Evolutionary conservation across 73 alveolate species (phyloP), one percentile per base, ranked within the genome.

Genomic region (Paramecium tetraurelia): DNA sequence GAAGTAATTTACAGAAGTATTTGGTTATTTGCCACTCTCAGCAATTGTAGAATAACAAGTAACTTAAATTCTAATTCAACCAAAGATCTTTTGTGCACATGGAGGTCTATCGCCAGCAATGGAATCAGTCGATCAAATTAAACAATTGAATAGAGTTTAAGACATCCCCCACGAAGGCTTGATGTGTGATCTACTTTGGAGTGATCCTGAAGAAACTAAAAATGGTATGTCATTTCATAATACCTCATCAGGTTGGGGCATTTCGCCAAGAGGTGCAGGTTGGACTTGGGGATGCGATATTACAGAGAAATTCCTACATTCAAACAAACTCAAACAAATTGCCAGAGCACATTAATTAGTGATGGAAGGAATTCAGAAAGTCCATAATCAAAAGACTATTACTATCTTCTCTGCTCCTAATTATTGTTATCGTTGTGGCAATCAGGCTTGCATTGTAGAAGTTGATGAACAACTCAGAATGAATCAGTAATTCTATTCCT

Each of bases 361-460:
- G 14, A 90, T 94, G 96, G 94, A 94, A 94, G 98, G 95, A 92
- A 53, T 89, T 77, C 77, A 92, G 27, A 84, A 94, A 63, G 89
- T 86, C 41, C 97, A 87, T 92, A 96, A 96, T 83, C 63, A 93
- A 92, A 85, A 96, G 38, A 98, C 96, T 50, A 97, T 97, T 44
- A 97, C 99, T 29, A 92, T 97, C 31, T 97, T 97, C 92, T 95
- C 98, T 31, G 99, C 99, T 21, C 99, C 99, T 4, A 97, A 97
- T 96, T 97, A 97, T 94, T 97, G 99, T 89, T 97, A 98, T 95
- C 86, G 99, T 76, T 96, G 99, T 92, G 99, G 99, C 3, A 97
- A 97, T 80, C 92, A 96, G 80, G 96, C 98, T 48, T 93, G 97
- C 95, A 97, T 95, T 58, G 33, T 92, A 43, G 95, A 92, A 59